Evolutionary conservation across 2,329 filamentous ascomycete genomes (phyloP).

Genomic region (Acephala macrosclerotiorum): DNA sequence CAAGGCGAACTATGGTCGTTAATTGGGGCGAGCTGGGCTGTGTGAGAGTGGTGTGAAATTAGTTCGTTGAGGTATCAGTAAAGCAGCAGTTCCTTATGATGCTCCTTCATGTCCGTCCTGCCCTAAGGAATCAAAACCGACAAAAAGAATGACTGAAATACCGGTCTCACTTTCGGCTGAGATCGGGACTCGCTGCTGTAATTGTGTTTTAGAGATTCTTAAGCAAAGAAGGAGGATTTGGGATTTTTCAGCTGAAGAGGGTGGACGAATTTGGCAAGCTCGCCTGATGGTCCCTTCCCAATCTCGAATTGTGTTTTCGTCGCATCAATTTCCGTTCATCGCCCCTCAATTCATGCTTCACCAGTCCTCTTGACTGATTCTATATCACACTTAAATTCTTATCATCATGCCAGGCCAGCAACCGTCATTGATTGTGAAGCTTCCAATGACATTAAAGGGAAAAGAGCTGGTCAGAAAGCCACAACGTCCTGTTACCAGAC

Average conservation of each 20-base stretch:
- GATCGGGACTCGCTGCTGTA: no score
- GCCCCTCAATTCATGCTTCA: not conserved
- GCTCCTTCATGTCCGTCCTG: no score
- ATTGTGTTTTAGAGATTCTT: not conserved
- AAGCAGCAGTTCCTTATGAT: no score
- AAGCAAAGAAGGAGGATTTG: no score
- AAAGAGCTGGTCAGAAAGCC: not conserved
- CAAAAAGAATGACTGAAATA: no score
- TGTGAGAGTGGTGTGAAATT: no score
- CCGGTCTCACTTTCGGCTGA: no score
- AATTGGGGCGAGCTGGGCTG: no score
- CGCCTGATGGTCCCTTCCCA: not conserved
- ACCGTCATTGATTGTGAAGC: slow-evolving; percentile 11
- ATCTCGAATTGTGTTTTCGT: not conserved
- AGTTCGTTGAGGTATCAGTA: no score
- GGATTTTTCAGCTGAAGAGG: no score
- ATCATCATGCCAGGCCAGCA: not conserved
- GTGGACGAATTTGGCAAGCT: not conserved
- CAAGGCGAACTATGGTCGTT: no score
- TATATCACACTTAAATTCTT: not conserved
- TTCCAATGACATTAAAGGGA: not conserved
- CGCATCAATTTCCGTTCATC: not conserved
- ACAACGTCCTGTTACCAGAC: not conserved
- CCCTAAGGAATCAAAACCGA: no score
- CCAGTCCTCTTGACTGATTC: not conserved